Conservation (phyloP, 73 alveolate genomes). For the Paramecium sexaurelia region DNA sequence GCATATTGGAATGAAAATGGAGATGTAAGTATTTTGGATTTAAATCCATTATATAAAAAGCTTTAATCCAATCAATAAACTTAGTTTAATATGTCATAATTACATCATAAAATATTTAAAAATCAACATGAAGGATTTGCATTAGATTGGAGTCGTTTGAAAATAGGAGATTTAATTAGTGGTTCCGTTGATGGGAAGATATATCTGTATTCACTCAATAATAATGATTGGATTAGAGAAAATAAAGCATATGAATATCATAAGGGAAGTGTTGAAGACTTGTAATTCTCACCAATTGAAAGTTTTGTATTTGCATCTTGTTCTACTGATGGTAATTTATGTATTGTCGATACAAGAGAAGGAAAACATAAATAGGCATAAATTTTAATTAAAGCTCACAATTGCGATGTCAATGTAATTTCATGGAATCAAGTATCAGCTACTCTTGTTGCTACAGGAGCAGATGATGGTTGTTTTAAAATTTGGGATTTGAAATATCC, state of each 20-base stretch:
- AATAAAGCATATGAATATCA: conserved; percentile 66
- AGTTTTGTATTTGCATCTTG: conserved; percentile 81
- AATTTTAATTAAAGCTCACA: conserved; percentile 76
- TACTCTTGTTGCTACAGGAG: conserved; percentile 85
- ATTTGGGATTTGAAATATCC: conserved; percentile 86
- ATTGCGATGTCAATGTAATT: conserved; percentile 82
- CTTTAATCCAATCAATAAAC: conserved; percentile 38
- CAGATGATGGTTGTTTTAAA: conserved; percentile 86
- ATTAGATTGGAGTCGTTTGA: conserved; percentile 81
- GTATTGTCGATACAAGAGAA: conserved; percentile 65
- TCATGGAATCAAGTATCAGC: conserved; percentile 82
- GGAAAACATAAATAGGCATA: conserved; percentile 72
- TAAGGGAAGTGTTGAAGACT: conserved; percentile 81
- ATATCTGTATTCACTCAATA: conserved; percentile 70
- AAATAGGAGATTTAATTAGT: conserved; percentile 75
- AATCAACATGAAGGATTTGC: conserved; percentile 79
- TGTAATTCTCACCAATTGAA: conserved; percentile 85
- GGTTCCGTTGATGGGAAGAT: conserved; percentile 82
- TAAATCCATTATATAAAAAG: conserved; percentile 71
- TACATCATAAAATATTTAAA: conserved; percentile 32
- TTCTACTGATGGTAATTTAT: conserved; percentile 61
- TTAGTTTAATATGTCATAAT: conserved; percentile 11
- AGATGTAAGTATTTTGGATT: conserved; percentile 78
- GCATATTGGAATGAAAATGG: conserved; percentile 84
- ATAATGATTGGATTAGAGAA: conserved; percentile 75